phyloP scores from a whole-genome alignment of 2,329 filamentous ascomycete genomes.

The Venturiaceae sp. region DNA sequence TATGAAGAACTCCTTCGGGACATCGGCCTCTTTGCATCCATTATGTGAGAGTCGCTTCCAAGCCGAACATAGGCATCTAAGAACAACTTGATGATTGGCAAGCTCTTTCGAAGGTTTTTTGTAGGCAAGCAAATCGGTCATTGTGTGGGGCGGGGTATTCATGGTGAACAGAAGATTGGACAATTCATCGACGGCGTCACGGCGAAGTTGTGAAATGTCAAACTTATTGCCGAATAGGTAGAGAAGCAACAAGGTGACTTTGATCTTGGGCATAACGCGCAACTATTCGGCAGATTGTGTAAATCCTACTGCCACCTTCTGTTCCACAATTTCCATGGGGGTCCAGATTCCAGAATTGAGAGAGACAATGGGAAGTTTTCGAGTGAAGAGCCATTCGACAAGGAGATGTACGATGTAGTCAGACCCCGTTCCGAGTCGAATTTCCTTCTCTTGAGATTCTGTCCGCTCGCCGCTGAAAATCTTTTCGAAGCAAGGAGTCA shows the following conservation, averaged over 20 bases:
- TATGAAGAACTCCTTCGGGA: not conserved
- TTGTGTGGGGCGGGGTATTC: not conserved
- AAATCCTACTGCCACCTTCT: no score
- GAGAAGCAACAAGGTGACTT: not conserved
- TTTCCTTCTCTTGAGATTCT: not conserved
- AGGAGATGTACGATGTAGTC: not conserved
- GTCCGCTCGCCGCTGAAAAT: not conserved
- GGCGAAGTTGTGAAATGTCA: not conserved
- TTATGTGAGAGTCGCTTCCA: not conserved
- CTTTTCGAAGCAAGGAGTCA: not conserved
- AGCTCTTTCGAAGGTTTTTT: not conserved
- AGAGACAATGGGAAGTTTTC: not conserved
- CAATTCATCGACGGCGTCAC: not conserved
- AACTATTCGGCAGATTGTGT: not conserved
- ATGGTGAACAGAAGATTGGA: not conserved
- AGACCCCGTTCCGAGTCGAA: not conserved
- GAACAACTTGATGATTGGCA: not conserved
- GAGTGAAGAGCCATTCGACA: not conserved
- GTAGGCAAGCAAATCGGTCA: not conserved
- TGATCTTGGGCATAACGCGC: not conserved
- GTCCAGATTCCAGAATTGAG: no score
- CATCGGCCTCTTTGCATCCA: not conserved
- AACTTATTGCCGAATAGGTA: not conserved
- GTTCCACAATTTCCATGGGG: not conserved
- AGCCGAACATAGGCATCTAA: not conserved